A percentile compares a stretch with the other conserved stretches of the same genome.
These are phyloP conservation scores for Nothophaeocryptopus gaeumannii DNA, from an alignment of 2,329 filamentous ascomycete species.

Conservation along the genomic window DNA sequence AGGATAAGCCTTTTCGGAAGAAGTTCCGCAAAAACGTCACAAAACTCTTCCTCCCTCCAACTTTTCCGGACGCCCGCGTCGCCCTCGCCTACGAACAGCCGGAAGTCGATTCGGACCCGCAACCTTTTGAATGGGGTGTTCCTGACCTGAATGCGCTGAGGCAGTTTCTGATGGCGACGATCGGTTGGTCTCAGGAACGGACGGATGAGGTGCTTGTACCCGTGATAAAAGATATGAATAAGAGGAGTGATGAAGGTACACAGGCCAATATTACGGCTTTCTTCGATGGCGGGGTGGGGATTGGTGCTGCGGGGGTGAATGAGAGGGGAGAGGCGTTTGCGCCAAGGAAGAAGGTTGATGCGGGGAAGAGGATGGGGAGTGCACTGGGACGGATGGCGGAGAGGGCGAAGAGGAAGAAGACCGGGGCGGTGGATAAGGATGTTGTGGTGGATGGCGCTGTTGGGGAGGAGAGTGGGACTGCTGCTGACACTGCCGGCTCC, in stretches of 20 bases:
- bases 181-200: conserved; percentile 87
- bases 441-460: background rate
- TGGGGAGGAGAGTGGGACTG: background rate
- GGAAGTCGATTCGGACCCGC: conserved; percentile 75
- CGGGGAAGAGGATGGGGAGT: conserved; percentile 73
- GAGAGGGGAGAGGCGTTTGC: conserved; percentile 60
- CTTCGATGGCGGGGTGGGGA: conserved; percentile 73
- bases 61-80: conserved; percentile 76
- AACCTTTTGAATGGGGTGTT: conserved; percentile 90
- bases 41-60: conserved; percentile 79
- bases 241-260: conserved; percentile 80
- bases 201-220: conserved; percentile 95
- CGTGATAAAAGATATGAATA: conserved; percentile 94
- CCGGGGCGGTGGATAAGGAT: background rate
- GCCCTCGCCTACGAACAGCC: conserved; percentile 80
- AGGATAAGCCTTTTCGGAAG: conserved; percentile 65
- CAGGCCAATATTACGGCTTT: conserved; percentile 95
- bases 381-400: conserved; percentile 67
- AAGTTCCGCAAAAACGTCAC: conserved; percentile 83
- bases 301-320: conserved; percentile 49
- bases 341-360: conserved; percentile 62
- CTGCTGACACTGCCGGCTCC: background rate
- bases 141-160: conserved; percentile 85
- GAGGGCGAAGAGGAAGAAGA: conserved; percentile 44
- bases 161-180: conserved; percentile 81